Conservation (phyloP, 164 flowering plant species). For the Houttuynia cordata region DNA sequence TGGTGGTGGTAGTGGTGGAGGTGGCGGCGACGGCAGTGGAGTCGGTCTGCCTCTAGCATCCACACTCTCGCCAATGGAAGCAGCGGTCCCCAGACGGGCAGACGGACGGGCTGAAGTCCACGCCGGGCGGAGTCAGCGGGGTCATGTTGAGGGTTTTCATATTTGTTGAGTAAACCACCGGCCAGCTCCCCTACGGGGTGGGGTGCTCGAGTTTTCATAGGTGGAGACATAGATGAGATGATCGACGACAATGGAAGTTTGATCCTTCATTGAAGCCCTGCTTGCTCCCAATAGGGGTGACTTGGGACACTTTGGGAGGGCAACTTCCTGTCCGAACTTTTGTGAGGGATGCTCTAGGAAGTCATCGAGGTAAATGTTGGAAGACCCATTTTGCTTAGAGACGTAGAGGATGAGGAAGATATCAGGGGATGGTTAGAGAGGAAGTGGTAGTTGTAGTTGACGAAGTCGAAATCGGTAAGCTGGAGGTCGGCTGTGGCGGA, state of each 20-base stretch:
- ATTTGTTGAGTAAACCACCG: conserved; percentile 70
- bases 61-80: conserved; percentile 55
- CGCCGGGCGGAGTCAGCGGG: conserved; percentile 56
- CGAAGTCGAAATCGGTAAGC: conserved; percentile 53
- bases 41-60: conserved; percentile 74
- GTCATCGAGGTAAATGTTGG: conserved; percentile 34
- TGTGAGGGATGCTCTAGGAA: conserved; percentile 5
- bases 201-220: conserved; percentile 43
- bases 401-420: conserved; percentile 31
- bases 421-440: conserved; percentile 17
- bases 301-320: conserved; percentile 6
- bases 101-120: conserved; percentile 76
- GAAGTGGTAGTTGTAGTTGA: conserved; percentile 76
- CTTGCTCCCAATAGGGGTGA: conserved; percentile 24
- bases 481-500: conserved; percentile 21
- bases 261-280: conserved; percentile 50
- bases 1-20: too few species aligned
- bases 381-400: conserved; percentile 52
- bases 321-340: conserved; percentile 23
- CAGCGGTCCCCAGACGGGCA: conserved; percentile 83
- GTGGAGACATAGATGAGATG: conserved; percentile 66
- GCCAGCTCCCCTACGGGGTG: conserved; percentile 76
- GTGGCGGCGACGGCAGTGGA: too few species aligned
- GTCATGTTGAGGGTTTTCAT: conserved; percentile 38
- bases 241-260: conserved; percentile 50